Conservation (phyloP, 768 basidiomycete genomes). For the Rhizopogon sp. region DNA sequence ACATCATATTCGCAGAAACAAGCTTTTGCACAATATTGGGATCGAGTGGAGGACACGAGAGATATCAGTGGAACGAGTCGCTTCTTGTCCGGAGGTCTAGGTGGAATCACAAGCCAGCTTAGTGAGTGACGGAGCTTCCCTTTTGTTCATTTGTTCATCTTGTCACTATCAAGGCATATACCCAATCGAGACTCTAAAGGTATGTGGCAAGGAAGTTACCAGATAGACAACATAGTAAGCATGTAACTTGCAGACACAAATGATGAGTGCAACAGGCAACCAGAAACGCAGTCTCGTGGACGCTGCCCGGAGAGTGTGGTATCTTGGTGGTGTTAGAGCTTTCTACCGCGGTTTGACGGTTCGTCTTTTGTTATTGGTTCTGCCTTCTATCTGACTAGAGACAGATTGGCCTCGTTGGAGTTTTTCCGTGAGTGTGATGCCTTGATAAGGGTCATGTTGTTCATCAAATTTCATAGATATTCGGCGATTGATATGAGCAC, state of each 20-base stretch:
- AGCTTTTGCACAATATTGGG: constrained; percentile 87
- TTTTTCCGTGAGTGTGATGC: constrained; percentile 75
- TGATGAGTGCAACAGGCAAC: constrained; percentile 83
- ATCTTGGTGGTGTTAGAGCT: constrained; percentile 69
- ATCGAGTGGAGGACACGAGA: constrained; percentile 82
- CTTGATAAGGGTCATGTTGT: constrained; percentile 1
- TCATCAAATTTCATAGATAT: constrained; percentile 41
- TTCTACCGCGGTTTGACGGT: constrained; percentile 92
- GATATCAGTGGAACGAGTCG: constrained; percentile 90
- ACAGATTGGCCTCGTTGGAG: constrained; percentile 91
- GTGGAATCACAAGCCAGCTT: constrained; percentile 90
- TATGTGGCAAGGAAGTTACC: constrained; percentile 17
- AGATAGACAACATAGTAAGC: background rate
- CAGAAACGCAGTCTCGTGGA: constrained; percentile 52
- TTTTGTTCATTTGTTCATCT: constrained; percentile 9
- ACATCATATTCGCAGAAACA: constrained; percentile 64
- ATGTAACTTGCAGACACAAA: constrained; percentile 61
- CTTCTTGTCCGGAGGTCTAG: constrained; percentile 93
- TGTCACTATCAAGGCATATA: constrained; percentile 68
- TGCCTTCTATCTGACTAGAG: constrained; percentile 10
- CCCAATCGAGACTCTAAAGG: constrained; percentile 95
- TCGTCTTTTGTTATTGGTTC: constrained; percentile 29
- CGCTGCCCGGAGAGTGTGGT: constrained; percentile 74
- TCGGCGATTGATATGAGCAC: constrained; percentile 98
- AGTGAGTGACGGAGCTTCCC: constrained; percentile 42